Conservation (phyloP, 164 flowering plant species). For the Taxillus chinensis region DNA sequence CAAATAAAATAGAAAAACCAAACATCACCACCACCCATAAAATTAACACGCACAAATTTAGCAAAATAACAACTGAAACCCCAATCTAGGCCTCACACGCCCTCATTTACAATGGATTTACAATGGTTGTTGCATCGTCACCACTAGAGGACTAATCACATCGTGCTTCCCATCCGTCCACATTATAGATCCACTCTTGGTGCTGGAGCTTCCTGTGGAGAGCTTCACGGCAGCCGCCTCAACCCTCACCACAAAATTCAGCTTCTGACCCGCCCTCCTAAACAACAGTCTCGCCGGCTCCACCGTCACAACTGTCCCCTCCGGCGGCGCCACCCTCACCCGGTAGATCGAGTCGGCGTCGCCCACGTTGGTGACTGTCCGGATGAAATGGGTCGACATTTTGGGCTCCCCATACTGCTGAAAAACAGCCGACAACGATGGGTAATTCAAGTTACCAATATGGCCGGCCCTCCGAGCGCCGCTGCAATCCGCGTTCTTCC, state of each 20-base stretch:
- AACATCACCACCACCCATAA: no score
- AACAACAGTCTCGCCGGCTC: constrained; percentile 57
- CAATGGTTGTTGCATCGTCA: constrained; percentile 78
- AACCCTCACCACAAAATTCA: constrained; percentile 63
- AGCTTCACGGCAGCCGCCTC: constrained; percentile 36
- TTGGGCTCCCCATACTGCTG: constrained; percentile 47
- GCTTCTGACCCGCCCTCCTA: constrained; percentile 60
- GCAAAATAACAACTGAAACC: no score
- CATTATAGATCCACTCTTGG: constrained; percentile 44
- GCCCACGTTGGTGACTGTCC: constrained; percentile 84
- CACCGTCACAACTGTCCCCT: constrained; percentile 50
- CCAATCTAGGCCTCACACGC: no score
- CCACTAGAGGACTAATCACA: constrained; percentile 73
- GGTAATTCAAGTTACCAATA: constrained; percentile 82
- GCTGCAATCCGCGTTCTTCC: constrained; percentile 51
- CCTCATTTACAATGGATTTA: background rate
- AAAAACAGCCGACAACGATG: constrained; percentile 62
- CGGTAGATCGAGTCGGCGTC: constrained; percentile 44
- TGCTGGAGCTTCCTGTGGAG: constrained; percentile 46
- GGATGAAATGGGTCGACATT: constrained; percentile 66
- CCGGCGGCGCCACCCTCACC: constrained; percentile 42
- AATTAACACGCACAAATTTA: no score
- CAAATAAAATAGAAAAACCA: no score
- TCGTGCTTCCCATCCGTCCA: constrained; percentile 85
- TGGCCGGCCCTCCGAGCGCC: constrained; percentile 57